Percentiles rank a stretch among this genome's conserved stretches.
Evolutionary conservation across 2,329 filamentous ascomycete genomes (phyloP).

Genomic region (Thelonectria discophora): DNA sequence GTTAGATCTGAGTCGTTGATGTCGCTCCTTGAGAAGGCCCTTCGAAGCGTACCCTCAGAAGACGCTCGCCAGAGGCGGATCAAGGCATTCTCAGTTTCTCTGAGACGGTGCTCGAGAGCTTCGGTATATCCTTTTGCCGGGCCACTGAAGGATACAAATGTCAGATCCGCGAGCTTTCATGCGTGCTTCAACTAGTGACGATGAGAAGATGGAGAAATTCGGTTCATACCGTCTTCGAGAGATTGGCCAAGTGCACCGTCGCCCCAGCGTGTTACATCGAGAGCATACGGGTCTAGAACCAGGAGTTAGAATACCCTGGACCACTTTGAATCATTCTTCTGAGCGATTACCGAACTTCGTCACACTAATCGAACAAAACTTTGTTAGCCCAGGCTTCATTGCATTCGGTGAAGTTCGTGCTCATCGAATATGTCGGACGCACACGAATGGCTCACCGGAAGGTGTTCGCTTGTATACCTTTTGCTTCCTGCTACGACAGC

Average conservation of each 20-base stretch:
- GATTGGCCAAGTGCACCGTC: constrained; percentile 28
- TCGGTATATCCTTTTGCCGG: constrained; percentile 58
- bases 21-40: constrained; percentile 13
- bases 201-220: too few relatives aligned
- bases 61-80: constrained; percentile 41
- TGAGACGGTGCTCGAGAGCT: constrained; percentile 52
- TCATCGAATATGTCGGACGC: too few relatives aligned
- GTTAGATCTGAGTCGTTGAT: too few relatives aligned
- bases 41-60: background rate
- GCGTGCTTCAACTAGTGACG: too few relatives aligned
- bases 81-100: constrained; percentile 52
- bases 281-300: constrained; percentile 25
- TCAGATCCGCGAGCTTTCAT: background rate
- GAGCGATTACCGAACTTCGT: constrained; percentile 12
- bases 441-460: too few relatives aligned
- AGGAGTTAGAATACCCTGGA: background rate
- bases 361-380: constrained; percentile 1
- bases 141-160: constrained; percentile 42
- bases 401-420: too few relatives aligned
- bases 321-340: too few relatives aligned
- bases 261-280: constrained; percentile 19
- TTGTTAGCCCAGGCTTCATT: background rate
- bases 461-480: constrained; percentile 23
- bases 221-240: constrained; percentile 29
- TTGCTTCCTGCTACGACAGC: constrained; percentile 35